Evolutionary conservation across 2,329 filamentous ascomycete species (phyloP), one percentile per base, ranked within the genome.

Genomic region (Calonectria hongkongensis): DNA sequence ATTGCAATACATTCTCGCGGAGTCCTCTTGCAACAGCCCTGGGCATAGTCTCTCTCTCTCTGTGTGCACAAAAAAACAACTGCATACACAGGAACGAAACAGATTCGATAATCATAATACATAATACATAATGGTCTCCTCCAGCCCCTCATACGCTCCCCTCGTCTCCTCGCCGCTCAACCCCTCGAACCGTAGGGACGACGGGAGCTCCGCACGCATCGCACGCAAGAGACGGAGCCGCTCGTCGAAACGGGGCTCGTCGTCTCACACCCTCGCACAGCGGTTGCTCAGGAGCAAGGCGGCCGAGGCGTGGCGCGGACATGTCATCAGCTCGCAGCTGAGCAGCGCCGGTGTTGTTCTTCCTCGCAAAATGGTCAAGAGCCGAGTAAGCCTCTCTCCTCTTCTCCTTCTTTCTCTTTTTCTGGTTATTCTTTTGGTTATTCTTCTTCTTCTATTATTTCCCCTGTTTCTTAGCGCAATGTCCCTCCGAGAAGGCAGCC

Each of bases 231-330:
- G 78, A 73, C 73, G 76, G 3, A 69, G 62, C 47, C 66, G 74
- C 18, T 47, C 68, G 18, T 64, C 51, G 28, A 63, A 73, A 43
- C 73, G 74, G 62, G 56, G 76, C 18, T 72, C 73, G 50, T 68
- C 74, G 47, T 78, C 79, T 27, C 75, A 82, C 66, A 87, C 86
- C 70, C 85, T 86, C 27, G 83, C 85, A 0, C 81, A 87, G 75
- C 80, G 80, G 36, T 76, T 87, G 21, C 82, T 87, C 70, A 81
- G 86, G 33, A 80, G 83, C 69, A 87, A 87, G 74, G 86, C 85
- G 1, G 85, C 83, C 6, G 80, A 81, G 66, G 86, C 85, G 7
- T 86, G 85, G 85, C 81, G 79, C 21, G 82, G 81, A 39, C 81
- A 84, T 75, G 79, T 81, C 16, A 74, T 83, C 50, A 79, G 75